Conservation (phyloP, 306 rosid species). For the Vigna radiata region DNA sequence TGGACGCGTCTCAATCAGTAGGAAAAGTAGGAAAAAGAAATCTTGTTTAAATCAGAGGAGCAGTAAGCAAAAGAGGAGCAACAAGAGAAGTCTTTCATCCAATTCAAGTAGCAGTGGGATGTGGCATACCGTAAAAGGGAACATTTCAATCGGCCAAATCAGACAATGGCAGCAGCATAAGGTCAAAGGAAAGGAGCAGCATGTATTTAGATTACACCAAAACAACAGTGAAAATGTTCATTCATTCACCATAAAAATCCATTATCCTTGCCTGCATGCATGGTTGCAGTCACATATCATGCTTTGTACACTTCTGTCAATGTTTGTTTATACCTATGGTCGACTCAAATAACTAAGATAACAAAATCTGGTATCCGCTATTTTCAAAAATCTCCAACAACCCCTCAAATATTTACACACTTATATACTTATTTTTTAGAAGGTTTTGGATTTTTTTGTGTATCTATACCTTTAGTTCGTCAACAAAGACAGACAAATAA, state of each 20-base stretch:
- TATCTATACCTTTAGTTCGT: slow-evolving; percentile 33
- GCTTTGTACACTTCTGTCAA: slow-evolving; percentile 40
- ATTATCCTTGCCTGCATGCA: neutral
- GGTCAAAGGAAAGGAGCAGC: neutral
- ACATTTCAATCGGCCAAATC: slow-evolving; percentile 38
- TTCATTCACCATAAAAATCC: neutral
- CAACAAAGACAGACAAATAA: slow-evolving; percentile 39
- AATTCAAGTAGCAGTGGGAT: neutral
- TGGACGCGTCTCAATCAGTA: slow-evolving; percentile 35
- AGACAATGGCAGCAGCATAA: neutral
- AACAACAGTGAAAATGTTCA: neutral
- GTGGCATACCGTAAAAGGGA: slow-evolving; percentile 21
- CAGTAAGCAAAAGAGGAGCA: neutral
- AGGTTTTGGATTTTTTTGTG: slow-evolving; percentile 38
- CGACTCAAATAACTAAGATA: slow-evolving; percentile 30
- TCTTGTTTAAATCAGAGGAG: no score
- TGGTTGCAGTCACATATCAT: neutral
- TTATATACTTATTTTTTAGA: slow-evolving; percentile 27
- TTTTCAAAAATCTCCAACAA: slow-evolving; percentile 29
- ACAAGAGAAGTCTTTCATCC: slow-evolving; percentile 19
- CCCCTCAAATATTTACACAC: neutral
- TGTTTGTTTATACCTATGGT: slow-evolving; percentile 40
- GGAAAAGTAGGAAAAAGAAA: slow-evolving; percentile 26
- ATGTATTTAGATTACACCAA: slow-evolving; percentile 12
- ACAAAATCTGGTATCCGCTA: slow-evolving; percentile 32